Conservation (phyloP, 495 filamentous ascomycete species). For the Talaromyces wortmannii region DNA sequence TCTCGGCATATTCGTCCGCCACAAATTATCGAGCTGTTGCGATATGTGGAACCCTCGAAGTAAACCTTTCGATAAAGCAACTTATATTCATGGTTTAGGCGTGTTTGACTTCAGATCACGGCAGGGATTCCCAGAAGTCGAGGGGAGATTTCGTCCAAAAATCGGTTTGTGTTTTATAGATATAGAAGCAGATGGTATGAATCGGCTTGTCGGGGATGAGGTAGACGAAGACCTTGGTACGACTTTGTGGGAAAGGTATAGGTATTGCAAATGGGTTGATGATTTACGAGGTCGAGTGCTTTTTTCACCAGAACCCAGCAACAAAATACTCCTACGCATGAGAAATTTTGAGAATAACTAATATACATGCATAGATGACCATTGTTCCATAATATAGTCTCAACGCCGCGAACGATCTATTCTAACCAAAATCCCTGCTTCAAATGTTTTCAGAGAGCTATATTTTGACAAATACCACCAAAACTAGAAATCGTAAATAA, state of each 20-base stretch:
- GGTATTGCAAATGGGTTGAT: background rate
- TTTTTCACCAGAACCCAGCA: too few relatives aligned
- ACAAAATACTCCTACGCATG: too few relatives aligned
- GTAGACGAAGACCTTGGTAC: background rate
- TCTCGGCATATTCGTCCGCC: background rate
- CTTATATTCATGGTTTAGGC: background rate
- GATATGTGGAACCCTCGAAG: background rate
- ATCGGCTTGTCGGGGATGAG: background rate
- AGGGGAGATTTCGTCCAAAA: background rate
- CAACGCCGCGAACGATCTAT: too few relatives aligned
- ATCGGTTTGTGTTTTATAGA: background rate
- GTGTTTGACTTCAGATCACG: background rate
- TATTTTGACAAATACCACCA: background rate
- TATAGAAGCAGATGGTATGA: background rate
- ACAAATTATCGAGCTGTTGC: background rate
- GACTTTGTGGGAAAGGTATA: background rate
- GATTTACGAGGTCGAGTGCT: background rate
- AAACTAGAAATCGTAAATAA: background rate
- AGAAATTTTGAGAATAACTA: too few relatives aligned
- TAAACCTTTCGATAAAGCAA: background rate
- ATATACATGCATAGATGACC: too few relatives aligned
- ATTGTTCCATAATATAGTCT: too few relatives aligned
- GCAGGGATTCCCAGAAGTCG: background rate
- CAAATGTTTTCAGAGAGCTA: background rate
- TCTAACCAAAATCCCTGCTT: too few relatives aligned